Evolutionary conservation across 345 rosid species (phyloP).

Genomic region (Nephelium lappaceum): DNA sequence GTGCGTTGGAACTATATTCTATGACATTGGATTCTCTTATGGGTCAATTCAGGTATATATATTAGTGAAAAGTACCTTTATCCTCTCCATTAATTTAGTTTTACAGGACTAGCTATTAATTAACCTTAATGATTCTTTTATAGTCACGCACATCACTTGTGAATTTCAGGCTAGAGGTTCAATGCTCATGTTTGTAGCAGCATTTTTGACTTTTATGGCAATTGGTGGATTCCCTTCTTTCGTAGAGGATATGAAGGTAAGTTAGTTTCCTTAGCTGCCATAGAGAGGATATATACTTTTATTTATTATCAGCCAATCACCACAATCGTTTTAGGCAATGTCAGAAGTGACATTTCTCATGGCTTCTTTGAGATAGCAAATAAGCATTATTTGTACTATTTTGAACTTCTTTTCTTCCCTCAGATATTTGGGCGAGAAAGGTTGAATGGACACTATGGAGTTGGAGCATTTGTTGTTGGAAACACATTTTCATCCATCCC

Average conservation of each 20-base stretch:
- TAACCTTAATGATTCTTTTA: not conserved
- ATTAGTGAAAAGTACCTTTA: not conserved
- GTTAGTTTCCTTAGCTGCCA: not conserved
- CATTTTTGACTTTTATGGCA: constrained; percentile 56
- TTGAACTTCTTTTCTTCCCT: not conserved
- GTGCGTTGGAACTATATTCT: constrained; percentile 51
- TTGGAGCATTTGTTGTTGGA: constrained; percentile 48
- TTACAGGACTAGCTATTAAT: not conserved
- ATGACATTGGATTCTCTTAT: constrained; percentile 39
- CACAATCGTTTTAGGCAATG: not conserved
- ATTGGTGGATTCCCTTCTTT: constrained; percentile 64
- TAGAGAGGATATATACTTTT: too few species aligned
- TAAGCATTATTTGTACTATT: not conserved
- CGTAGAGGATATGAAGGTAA: constrained; percentile 52
- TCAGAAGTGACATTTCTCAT: too few species aligned
- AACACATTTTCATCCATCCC: constrained; percentile 56
- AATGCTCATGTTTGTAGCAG: constrained; percentile 46
- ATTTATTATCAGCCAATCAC: not conserved
- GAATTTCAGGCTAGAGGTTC: constrained; percentile 51
- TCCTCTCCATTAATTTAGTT: not conserved
- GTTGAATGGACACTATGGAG: constrained; percentile 57
- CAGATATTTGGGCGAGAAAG: constrained; percentile 57
- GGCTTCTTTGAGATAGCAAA: too few species aligned
- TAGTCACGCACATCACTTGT: too few species aligned
- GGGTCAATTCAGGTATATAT: constrained; percentile 60